Evolutionary conservation across 176 grass and related monocot species (phyloP), one percentile per base, ranked within the genome.

Genomic region (Aechmea fasciata): DNA sequence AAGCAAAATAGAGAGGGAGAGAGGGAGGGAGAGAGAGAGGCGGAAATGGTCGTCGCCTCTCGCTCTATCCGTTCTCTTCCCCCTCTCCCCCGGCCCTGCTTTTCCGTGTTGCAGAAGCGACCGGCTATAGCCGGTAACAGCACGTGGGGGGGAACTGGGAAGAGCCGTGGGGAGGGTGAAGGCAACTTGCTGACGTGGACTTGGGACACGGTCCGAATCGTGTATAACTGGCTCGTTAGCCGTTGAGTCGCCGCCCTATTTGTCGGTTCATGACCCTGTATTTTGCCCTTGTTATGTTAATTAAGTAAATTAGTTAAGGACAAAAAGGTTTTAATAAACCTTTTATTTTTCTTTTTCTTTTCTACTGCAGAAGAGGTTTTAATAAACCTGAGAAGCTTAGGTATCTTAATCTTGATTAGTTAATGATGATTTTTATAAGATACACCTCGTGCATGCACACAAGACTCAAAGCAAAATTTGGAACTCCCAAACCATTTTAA

Each of bases 11-110:
- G 23, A 22, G 14, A 7, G 52, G 13, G 57, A 57, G 71, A 52
- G 14, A 28, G 49, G 2, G 57, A 59, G 74, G 57, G 64, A 53
- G 65, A 25, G 74, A 28, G 64, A 63, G 63, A 55, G 11, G 7
- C 13, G 11, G 49, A 41, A 76, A 52, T 62, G 54, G 19, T 13
- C 54, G 54, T 59, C 54, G 14, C 54, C 14, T 17, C 15, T 18
- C 54, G 54, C 54, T 59, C 54, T 19, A 17, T 18, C 10, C 54
- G 54, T 15, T 11, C 2, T 11, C 11, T 14, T 18, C 26, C 2
- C 1, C 26, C 26, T 67, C 29, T 66, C 65, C 11, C 11, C 11
- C 57, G 4, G 10, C n/a, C 33, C 33, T 41, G 54, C 1, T 19
- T 62, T 8, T 11, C 57, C 23, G 19, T 11, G 10, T 63, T 63